These are phyloP conservation scores for Diaporthe destruens DNA, from an alignment of 2,329 filamentous ascomycete genomes.

Conservation along the genomic window DNA sequence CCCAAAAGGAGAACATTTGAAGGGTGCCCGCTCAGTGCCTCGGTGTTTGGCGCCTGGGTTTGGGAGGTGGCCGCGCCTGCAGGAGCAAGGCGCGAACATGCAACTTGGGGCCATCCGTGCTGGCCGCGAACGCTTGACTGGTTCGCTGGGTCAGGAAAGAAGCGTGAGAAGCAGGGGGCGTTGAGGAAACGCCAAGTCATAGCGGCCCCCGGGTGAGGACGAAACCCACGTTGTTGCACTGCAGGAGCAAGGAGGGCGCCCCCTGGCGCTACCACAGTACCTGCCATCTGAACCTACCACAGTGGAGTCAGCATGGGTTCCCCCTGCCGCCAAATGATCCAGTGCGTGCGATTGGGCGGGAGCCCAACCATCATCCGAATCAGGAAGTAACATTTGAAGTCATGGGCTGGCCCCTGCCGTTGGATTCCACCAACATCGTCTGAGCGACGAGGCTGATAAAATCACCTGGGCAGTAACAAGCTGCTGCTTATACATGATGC, in stretches of 20 bases:
- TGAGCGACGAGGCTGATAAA: no score
- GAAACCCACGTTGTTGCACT: slow-evolving; percentile 28
- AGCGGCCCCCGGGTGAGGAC: background rate
- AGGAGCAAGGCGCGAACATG: slow-evolving; percentile 18
- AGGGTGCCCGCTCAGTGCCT: background rate
- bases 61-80: slow-evolving; percentile 8
- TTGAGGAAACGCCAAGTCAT: slow-evolving; percentile 28
- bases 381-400: slow-evolving; percentile 37
- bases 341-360: slow-evolving; percentile 28
- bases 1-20: background rate
- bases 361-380: slow-evolving; percentile 13
- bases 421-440: no score
- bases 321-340: slow-evolving; percentile 5
- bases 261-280: slow-evolving; percentile 21
- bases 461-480: no score
- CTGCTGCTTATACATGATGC: background rate
- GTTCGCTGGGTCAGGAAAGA: background rate
- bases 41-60: slow-evolving; percentile 12
- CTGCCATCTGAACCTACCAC: background rate
- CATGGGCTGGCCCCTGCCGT: slow-evolving; percentile 9
- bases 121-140: background rate
- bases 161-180: slow-evolving; percentile 13
- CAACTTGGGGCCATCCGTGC: background rate
- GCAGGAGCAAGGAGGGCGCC: slow-evolving; percentile 21
- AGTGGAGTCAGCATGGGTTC: background rate